These are phyloP conservation scores for Dryas drummondii DNA, from an alignment of 306 rosid genomes.

Conservation along the genomic window DNA sequence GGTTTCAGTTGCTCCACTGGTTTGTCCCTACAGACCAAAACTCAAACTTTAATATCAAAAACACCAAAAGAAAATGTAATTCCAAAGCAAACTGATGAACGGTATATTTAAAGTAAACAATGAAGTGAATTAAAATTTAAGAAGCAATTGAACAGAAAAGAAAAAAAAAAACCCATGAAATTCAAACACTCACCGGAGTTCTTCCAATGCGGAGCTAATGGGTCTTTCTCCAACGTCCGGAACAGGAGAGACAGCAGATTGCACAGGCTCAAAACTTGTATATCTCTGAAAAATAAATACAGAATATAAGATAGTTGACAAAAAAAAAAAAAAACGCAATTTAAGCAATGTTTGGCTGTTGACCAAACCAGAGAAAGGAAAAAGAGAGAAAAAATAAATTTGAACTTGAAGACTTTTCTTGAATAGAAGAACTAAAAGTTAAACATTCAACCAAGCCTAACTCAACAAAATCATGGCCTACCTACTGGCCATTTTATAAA, in stretches of 20 bases:
- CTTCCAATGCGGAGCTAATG: constrained; percentile 17
- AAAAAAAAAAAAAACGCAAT: not conserved
- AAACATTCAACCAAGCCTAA: not conserved
- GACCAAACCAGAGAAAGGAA: not conserved
- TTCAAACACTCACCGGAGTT: constrained; percentile 47
- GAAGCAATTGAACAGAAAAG: not conserved
- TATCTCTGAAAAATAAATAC: constrained; percentile 41
- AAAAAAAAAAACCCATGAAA: constrained; percentile 1
- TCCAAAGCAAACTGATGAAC: not conserved
- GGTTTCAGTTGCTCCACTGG: constrained; percentile 49
- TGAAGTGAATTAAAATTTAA: not conserved
- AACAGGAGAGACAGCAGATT: constrained; percentile 34
- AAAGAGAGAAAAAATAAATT: not conserved
- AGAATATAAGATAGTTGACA: not conserved
- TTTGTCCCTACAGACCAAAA: constrained; percentile 45
- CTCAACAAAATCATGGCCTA: not conserved
- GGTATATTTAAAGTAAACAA: not conserved
- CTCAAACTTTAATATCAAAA: constrained; percentile 7
- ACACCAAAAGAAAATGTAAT: not conserved
- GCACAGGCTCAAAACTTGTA: constrained; percentile 36
- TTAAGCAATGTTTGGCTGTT: constrained; percentile 31
- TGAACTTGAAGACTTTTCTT: not conserved
- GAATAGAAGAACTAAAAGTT: not conserved
- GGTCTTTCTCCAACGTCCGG: constrained; percentile 36
- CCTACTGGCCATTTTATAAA: not conserved